Conservation (phyloP, 2,329 filamentous ascomycete genomes). For the Alternaria dauci region DNA sequence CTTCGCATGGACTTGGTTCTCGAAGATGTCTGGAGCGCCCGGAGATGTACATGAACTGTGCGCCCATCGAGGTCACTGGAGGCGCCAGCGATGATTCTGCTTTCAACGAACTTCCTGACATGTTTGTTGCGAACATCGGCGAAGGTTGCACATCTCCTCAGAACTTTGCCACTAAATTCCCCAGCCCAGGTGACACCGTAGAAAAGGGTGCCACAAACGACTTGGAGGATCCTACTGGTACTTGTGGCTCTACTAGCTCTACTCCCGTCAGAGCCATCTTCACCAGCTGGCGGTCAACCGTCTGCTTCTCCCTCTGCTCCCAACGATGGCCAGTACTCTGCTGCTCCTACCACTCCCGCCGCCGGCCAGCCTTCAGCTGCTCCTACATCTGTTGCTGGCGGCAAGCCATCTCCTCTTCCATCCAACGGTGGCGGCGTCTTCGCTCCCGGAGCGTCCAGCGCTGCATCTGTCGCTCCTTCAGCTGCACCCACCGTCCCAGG, state of each 20-base stretch:
- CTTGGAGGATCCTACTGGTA: too few relatives aligned
- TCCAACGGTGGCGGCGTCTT: conserved; percentile 42
- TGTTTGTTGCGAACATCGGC: too few relatives aligned
- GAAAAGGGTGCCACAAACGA: conserved; percentile 51
- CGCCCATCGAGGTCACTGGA: conserved; percentile 71
- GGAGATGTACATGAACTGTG: conserved; percentile 93
- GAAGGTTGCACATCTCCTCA: too few relatives aligned
- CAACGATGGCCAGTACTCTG: conserved; percentile 15
- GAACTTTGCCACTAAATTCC: conserved; percentile 68
- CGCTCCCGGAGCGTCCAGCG: conserved; percentile 36
- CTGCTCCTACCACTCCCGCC: conserved; percentile 5
- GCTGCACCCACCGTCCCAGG: conserved; percentile 23
- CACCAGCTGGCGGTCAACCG: conserved; percentile 27
- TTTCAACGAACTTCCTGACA: conserved; percentile 71
- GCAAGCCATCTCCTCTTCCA: conserved; percentile 21
- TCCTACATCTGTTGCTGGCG: conserved; percentile 6
- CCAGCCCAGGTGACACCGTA: conserved; percentile 69
- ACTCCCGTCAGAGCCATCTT: too few relatives aligned
- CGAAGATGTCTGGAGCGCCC: conserved; percentile 78
- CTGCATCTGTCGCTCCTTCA: conserved; percentile 18
- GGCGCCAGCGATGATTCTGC: conserved; percentile 61
- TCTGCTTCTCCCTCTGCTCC: conserved; percentile 21
- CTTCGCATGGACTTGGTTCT: conserved; percentile 93
- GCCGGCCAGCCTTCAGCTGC: conserved; percentile 10
- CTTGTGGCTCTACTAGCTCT: too few relatives aligned